Percentiles rank a stretch among this genome's conserved stretches.
phyloP scores from a whole-genome alignment of 129 eudicot species.

The Glebionis coronaria region DNA sequence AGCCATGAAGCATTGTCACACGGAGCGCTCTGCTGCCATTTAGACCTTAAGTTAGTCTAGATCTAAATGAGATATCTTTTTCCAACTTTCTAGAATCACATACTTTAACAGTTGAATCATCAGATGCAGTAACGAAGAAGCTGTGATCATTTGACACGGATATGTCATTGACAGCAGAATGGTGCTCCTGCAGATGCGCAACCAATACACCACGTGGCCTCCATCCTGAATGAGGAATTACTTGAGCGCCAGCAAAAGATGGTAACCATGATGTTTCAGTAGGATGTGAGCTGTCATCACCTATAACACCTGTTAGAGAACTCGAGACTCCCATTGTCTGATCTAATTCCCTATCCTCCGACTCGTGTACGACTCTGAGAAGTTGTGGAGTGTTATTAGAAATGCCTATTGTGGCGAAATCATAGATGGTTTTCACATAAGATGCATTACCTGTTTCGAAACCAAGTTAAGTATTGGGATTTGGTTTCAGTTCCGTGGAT shows the following conservation, averaged over 20 bases:
- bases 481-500: too few relatives aligned
- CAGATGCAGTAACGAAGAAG: constrained; percentile 88
- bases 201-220: constrained; percentile 94
- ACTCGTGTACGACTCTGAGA: constrained; percentile 94
- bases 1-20: constrained; percentile 65
- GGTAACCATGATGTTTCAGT: constrained; percentile 43
- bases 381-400: constrained; percentile 48
- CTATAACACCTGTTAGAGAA: constrained; percentile 21
- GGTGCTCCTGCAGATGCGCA: constrained; percentile 96
- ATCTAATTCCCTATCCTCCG: constrained; percentile 73
- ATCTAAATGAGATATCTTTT: constrained; percentile 93
- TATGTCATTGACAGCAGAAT: constrained; percentile 87
- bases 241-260: constrained; percentile 46
- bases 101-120: constrained; percentile 89
- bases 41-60: constrained; percentile 78
- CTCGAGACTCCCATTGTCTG: constrained; percentile 62
- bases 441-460: too few relatives aligned
- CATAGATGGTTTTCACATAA: too few relatives aligned
- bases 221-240: constrained; percentile 89
- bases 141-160: constrained; percentile 79
- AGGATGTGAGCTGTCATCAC: constrained; percentile 38
- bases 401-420: too few relatives aligned
- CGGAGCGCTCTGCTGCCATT: constrained; percentile 83
- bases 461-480: too few relatives aligned
- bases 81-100: constrained; percentile 96